These are phyloP conservation scores for Brassica hybrid DNA, from an alignment of 441 rosid species.

Conservation along the genomic window DNA sequence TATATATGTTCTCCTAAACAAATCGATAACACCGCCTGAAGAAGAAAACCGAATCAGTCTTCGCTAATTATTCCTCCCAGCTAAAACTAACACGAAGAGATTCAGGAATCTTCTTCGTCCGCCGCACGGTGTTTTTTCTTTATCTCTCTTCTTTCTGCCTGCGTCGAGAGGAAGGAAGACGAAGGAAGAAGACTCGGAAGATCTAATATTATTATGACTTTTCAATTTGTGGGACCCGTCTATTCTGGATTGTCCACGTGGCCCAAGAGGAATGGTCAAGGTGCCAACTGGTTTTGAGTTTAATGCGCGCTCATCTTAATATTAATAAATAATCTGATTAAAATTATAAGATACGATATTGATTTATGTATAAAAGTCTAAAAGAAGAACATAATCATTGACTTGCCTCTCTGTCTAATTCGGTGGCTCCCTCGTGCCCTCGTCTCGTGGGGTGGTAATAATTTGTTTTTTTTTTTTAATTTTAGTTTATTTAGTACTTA, in stretches of 20 bases:
- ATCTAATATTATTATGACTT: background rate
- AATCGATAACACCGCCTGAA: background rate
- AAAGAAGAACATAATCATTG: slow-evolving; percentile 12
- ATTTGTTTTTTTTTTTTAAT: background rate
- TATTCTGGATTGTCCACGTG: slow-evolving; percentile 26
- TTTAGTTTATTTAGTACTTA: background rate
- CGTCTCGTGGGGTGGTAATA: slow-evolving; percentile 19
- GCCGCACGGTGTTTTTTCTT: slow-evolving; percentile 1
- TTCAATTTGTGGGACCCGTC: slow-evolving; percentile 31
- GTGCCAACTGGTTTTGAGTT: slow-evolving; percentile 24
- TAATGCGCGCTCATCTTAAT: too few species aligned
- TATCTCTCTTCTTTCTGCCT: too few species aligned
- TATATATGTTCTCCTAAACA: background rate
- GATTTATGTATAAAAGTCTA: background rate
- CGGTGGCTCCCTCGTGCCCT: slow-evolving; percentile 36
- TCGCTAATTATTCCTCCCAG: background rate
- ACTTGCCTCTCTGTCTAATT: slow-evolving; percentile 17
- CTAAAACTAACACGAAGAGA: background rate
- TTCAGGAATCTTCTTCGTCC: background rate
- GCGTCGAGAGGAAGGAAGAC: slow-evolving; percentile 19
- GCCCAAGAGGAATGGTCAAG: slow-evolving; percentile 7
- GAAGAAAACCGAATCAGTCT: background rate
- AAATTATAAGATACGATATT: background rate
- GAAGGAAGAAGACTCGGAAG: slow-evolving; percentile 22
- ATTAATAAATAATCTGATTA: too few species aligned